These are phyloP conservation scores for Magnolia kwangsiensis DNA, from an alignment of 164 flowering plant species.

Conservation along the genomic window DNA sequence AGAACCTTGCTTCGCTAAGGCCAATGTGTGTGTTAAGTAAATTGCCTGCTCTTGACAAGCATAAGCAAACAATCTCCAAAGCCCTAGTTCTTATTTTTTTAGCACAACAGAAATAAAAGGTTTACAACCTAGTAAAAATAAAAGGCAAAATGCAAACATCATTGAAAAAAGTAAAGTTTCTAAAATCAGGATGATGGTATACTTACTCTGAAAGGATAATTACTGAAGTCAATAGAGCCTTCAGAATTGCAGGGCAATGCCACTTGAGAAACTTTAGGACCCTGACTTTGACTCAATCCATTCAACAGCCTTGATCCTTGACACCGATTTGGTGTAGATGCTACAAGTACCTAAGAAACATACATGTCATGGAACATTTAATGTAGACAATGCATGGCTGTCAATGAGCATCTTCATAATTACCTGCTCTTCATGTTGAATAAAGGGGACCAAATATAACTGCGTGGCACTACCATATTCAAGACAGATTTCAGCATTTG, in stretches of 20 bases:
- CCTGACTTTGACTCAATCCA: slow-evolving; percentile 48
- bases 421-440: slow-evolving; percentile 81
- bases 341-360: slow-evolving; percentile 51
- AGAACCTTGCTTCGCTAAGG: not conserved
- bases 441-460: slow-evolving; percentile 72
- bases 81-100: too few species aligned
- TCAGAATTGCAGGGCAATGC: slow-evolving; percentile 82
- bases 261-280: slow-evolving; percentile 76
- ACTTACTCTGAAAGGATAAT: slow-evolving; percentile 85
- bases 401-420: not conserved
- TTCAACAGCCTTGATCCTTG: slow-evolving; percentile 56
- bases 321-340: slow-evolving; percentile 55
- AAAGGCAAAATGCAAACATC: not conserved
- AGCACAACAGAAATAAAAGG: too few species aligned
- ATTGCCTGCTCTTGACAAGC: not conserved
- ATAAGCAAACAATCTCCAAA: not conserved
- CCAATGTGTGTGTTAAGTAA: not conserved
- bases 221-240: slow-evolving; percentile 86
- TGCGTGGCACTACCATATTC: slow-evolving; percentile 97
- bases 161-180: not conserved
- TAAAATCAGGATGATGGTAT: not conserved
- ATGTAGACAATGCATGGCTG: not conserved
- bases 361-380: slow-evolving; percentile 4
- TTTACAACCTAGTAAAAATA: too few species aligned
- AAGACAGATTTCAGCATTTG: slow-evolving; percentile 58